Base-by-base conservation (phyloP, 164 flowering plant species). In the grape (Vitis vinifera) region DNA sequence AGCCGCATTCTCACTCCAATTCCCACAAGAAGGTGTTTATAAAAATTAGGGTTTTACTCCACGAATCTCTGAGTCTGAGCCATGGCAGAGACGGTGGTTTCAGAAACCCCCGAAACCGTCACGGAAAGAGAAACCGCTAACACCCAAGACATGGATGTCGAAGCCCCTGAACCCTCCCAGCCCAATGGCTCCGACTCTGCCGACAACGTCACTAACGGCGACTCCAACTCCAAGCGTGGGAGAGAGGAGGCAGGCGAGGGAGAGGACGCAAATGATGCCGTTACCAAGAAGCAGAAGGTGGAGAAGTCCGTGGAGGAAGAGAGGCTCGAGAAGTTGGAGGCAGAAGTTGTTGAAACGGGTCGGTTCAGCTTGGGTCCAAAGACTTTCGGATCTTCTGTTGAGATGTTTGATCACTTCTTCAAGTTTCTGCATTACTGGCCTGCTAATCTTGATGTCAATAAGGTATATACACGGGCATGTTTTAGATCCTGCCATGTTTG, bases 391-490 rank as follows among this genome's bases (percentile, higher is more conserved):
- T 77, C 96, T 0, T 81, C 97, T 0, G 87, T 78, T 10, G 93
- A 89, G 76, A 87, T 94, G 92, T 94, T 85, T 56, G 86, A 94
- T 78, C 91, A 94, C 73, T 94, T 90, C 79, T 78, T 48, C 84
- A 87, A 90, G 82, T 74, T 92, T 11, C 89, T 90, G 59, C 94
- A 89, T 70, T 53, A 59, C 74, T 94, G 98, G 98, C 83, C 91
- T n/a, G 68, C 90, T 17, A 85, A 88, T 79, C 15, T 94, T 50
- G 76, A 86, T 55, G 59, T 87, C 71, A 94, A 94, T 70, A 86
- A 94, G 96, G 98, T 93, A 66, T 5, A 23, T 37, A 37, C 44
- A 37, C 7, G 44, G 44, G 7, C 44, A 37, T 37, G 44, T 57
- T 5, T 67, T 10, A 9, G 12, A 2, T 9, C 27, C 1, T 8